Evolutionary conservation across 768 basidiomycete genomes (phyloP).

Genomic region (Lentinula sp.): DNA sequence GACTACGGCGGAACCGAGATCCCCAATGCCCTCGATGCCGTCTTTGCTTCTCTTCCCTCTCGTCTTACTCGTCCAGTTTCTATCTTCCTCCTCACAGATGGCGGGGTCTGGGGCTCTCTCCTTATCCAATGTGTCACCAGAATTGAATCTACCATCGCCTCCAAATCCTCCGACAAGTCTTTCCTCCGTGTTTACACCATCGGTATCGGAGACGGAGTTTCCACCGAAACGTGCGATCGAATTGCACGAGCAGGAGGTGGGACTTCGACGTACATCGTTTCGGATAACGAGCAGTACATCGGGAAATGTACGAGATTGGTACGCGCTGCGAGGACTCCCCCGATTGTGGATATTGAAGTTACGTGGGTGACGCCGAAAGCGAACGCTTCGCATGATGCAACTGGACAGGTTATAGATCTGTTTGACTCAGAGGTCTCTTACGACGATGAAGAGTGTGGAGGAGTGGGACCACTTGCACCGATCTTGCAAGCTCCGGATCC

Average conservation of each 20-base stretch:
- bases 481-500: constrained; percentile 23
- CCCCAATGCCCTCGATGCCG: constrained; percentile 28
- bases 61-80: constrained; percentile 30
- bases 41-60: constrained; percentile 25
- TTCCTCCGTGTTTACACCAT: constrained; percentile 49
- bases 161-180: neutral
- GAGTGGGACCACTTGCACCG: constrained; percentile 21
- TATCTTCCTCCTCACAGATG: constrained; percentile 57
- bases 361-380: constrained; percentile 35
- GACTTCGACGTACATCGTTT: constrained; percentile 34
- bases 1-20: constrained; percentile 50
- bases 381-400: neutral
- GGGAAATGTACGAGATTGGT: constrained; percentile 46
- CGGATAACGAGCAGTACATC: constrained; percentile 37
- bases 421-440: constrained; percentile 2
- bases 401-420: constrained; percentile 10
- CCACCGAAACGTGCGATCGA: constrained; percentile 43
- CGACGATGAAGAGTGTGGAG: neutral
- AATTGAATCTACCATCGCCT: neutral
- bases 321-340: constrained; percentile 40
- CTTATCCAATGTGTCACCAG: constrained; percentile 7
- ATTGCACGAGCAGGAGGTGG: constrained; percentile 55
- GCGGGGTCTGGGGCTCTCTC: constrained; percentile 24
- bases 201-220: constrained; percentile 41
- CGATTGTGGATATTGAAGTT: constrained; percentile 35